phyloP scores from a whole-genome alignment of 1,284 basidiomycete genomes.

The Neotropicomus parvogracilis region DNA sequence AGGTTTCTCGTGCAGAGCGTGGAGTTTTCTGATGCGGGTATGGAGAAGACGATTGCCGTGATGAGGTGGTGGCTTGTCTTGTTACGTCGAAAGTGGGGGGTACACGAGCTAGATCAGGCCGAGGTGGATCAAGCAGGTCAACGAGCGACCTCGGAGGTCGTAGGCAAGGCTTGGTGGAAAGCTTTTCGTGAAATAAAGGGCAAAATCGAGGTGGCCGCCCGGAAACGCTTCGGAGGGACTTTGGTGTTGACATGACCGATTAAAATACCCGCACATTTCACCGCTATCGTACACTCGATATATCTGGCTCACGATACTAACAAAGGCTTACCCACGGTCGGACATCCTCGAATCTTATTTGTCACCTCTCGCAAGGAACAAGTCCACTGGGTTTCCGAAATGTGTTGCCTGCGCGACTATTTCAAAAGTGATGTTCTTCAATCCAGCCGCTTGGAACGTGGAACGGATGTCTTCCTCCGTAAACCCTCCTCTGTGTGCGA shows the following conservation, averaged over 20 bases:
- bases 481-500: constrained; percentile 54
- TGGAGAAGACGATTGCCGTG: constrained; percentile 65
- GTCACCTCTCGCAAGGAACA: constrained; percentile 53
- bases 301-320: not conserved
- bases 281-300: constrained; percentile 2
- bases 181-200: constrained; percentile 63
- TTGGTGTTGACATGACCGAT: constrained; percentile 38
- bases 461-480: constrained; percentile 42
- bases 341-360: constrained; percentile 5
- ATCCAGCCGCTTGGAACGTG: constrained; percentile 47
- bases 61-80: constrained; percentile 78
- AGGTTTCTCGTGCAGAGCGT: constrained; percentile 67
- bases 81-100: constrained; percentile 53
- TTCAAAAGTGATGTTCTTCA: constrained; percentile 41
- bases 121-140: constrained; percentile 31
- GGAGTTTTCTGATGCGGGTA: constrained; percentile 57
- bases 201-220: constrained; percentile 56
- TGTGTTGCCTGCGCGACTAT: constrained; percentile 34
- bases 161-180: constrained; percentile 73
- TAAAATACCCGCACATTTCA: not conserved
- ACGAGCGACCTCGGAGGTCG: constrained; percentile 34
- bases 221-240: constrained; percentile 65
- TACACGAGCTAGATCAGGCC: constrained; percentile 45
- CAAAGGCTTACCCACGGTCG: not conserved
- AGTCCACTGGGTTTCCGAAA: constrained; percentile 33